Percentiles rank a stretch among this genome's conserved stretches.
phyloP scores from a whole-genome alignment of 345 rosid species.

The Pseudoturritis turrita region DNA sequence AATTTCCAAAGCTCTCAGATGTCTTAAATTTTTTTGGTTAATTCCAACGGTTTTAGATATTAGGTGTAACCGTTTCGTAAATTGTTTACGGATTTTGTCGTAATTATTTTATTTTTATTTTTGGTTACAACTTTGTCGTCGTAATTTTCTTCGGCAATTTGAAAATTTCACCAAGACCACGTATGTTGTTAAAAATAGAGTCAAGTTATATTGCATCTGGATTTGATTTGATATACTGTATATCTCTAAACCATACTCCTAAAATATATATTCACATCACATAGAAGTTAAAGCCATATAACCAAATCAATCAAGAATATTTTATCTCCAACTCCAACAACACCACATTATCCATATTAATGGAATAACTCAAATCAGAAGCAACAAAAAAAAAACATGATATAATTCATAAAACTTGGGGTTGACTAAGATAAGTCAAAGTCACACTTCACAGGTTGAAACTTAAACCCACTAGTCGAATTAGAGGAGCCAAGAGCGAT shows the following conservation, averaged over 20 bases:
- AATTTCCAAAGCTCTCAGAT: conserved; percentile 6
- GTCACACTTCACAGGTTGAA: conserved; percentile 38
- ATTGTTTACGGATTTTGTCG: background rate
- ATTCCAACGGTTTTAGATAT: background rate
- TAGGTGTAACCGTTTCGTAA: background rate
- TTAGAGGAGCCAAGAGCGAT: conserved; percentile 38
- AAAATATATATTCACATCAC: too few species aligned
- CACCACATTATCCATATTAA: background rate
- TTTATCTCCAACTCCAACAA: background rate
- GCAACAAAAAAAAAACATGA: background rate
- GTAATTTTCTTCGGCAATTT: background rate
- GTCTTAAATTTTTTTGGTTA: background rate
- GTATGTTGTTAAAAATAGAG: background rate
- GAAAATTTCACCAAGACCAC: background rate
- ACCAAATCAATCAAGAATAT: background rate
- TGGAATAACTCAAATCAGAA: background rate
- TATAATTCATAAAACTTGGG: background rate
- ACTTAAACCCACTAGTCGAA: conserved; percentile 16
- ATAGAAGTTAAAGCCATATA: too few species aligned
- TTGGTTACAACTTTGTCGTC: background rate
- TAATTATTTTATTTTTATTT: background rate
- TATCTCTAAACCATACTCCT: too few species aligned
- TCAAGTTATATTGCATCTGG: too few species aligned
- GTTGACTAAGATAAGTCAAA: conserved; percentile 31
- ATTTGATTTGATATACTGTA: too few species aligned